These are phyloP conservation scores for Begonia loranthoides DNA, from an alignment of 306 rosid species.

Conservation along the genomic window DNA sequence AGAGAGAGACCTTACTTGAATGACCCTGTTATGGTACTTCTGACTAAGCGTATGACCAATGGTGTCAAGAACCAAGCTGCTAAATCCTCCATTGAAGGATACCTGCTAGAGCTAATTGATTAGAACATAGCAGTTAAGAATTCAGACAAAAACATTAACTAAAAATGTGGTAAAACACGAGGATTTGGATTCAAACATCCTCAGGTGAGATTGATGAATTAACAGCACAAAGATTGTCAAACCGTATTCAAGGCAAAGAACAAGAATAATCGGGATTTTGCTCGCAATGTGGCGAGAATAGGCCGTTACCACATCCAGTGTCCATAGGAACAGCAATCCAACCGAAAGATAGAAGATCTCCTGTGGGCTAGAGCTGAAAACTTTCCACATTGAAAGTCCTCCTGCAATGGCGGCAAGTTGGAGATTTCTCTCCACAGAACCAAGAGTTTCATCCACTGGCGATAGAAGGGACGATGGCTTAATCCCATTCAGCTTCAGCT, in stretches of 20 bases:
- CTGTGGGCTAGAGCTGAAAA: slow-evolving; percentile 37
- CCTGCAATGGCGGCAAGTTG: slow-evolving; percentile 53
- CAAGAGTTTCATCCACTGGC: slow-evolving; percentile 74
- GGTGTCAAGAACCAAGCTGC: slow-evolving; percentile 73
- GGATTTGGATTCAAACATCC: background rate
- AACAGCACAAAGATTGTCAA: no score
- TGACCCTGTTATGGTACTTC: slow-evolving; percentile 81
- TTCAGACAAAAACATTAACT: no score
- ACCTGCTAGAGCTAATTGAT: slow-evolving; percentile 22
- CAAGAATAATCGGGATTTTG: no score
- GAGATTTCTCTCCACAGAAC: slow-evolving; percentile 63
- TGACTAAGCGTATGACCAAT: slow-evolving; percentile 70
- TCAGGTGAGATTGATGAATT: no score
- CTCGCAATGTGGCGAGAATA: background rate
- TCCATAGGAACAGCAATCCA: slow-evolving; percentile 67
- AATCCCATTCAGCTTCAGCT: slow-evolving; percentile 81
- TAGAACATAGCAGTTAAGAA: background rate
- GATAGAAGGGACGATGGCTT: slow-evolving; percentile 65
- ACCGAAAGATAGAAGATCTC: slow-evolving; percentile 44
- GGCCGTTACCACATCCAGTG: slow-evolving; percentile 51
- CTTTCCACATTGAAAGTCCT: slow-evolving; percentile 57
- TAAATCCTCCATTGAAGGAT: slow-evolving; percentile 68
- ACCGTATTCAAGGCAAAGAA: no score
- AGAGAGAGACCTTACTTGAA: slow-evolving; percentile 47
- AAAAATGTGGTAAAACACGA: background rate